A percentile compares a stretch with the other conserved stretches of the same genome.
These are phyloP conservation scores for Citrus sinensis DNA, from an alignment of 345 rosid genomes.

Conservation along the genomic window DNA sequence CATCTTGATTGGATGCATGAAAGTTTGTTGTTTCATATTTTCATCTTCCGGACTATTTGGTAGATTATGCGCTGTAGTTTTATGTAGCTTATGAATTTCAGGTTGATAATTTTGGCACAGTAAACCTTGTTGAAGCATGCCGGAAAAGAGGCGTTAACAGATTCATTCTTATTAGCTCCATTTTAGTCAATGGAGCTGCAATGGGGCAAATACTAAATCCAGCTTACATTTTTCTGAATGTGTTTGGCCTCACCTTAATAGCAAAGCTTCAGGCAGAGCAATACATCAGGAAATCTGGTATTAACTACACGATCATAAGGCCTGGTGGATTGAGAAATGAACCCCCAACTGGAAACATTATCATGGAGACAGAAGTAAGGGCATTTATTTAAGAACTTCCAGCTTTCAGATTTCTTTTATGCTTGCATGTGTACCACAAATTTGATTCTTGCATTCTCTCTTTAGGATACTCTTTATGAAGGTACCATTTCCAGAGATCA, in stretches of 20 bases:
- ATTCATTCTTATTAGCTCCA: slow-evolving; percentile 80
- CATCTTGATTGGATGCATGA: neutral
- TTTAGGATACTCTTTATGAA: slow-evolving; percentile 70
- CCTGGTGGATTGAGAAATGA: slow-evolving; percentile 88
- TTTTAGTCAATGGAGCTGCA: slow-evolving; percentile 91
- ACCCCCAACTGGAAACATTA: slow-evolving; percentile 70
- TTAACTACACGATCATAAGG: slow-evolving; percentile 78
- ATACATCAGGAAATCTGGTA: slow-evolving; percentile 65
- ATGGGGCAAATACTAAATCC: slow-evolving; percentile 94
- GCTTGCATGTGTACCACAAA: neutral
- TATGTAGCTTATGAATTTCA: slow-evolving; percentile 18
- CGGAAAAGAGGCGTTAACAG: slow-evolving; percentile 55
- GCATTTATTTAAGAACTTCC: neutral
- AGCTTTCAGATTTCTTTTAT: neutral
- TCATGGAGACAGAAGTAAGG: slow-evolving; percentile 85
- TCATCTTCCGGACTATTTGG: neutral
- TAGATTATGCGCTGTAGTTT: neutral
- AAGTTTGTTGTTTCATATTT: neutral
- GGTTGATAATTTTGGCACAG: slow-evolving; percentile 85
- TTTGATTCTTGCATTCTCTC: neutral
- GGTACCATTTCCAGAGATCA: slow-evolving; percentile 81
- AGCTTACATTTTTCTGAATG: slow-evolving; percentile 80
- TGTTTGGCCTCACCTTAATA: slow-evolving; percentile 75
- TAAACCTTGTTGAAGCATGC: slow-evolving; percentile 85
- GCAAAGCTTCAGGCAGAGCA: slow-evolving; percentile 97